Evolutionary conservation across 768 basidiomycete species (phyloP), one percentile per base, ranked within the genome.

Genomic region (Termitomyces sp.): DNA sequence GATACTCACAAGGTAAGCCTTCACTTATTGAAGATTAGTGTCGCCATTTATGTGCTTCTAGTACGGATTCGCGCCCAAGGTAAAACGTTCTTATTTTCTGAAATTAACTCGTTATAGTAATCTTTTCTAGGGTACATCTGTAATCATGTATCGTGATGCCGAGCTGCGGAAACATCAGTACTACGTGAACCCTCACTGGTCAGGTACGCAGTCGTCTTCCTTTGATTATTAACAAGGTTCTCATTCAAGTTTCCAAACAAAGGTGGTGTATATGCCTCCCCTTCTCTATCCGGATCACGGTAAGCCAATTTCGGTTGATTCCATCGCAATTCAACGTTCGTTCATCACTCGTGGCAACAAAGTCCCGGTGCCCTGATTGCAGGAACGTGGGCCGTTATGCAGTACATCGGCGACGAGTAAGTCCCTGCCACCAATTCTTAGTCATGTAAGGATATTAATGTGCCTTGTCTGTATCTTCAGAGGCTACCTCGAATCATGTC

Each of bases 1-100:
- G 96, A 99, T 76, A 93, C 92, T 7, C 94, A 97, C 75, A 96
- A 96, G 77, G 91, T 88, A 64, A 50, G 65, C 51, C 26, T 34
- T 0, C 31, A 22, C 37, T 56, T 44, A 16, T 28, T 57, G 6
- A 26, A 10, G 22, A 46, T 45, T 20, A 18, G 47, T 26, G 29
- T 41, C 60, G 54, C 18, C 55, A 64, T 37, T 60, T 45, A 42
- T 45, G 55, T 28, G 13, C 26, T 59, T 51, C 62, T 59, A 94
- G 87, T 95, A 96, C 72, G 94, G 92, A 20, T 97, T 96, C 70
- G 86, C 94, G 22, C 94, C 94, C 15, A 98, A 98, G 80, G 92
- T 86, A 39, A 44, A 69, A 61, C 50, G 45, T 39, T 47, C n/a
- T n/a, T n/a, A n/a, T n/a, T 37, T 18, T 2, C 10, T 37, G 36